Evolutionary conservation across 2,329 filamentous ascomycete species (phyloP).

Genomic region (Monosporascus cannonballus): DNA sequence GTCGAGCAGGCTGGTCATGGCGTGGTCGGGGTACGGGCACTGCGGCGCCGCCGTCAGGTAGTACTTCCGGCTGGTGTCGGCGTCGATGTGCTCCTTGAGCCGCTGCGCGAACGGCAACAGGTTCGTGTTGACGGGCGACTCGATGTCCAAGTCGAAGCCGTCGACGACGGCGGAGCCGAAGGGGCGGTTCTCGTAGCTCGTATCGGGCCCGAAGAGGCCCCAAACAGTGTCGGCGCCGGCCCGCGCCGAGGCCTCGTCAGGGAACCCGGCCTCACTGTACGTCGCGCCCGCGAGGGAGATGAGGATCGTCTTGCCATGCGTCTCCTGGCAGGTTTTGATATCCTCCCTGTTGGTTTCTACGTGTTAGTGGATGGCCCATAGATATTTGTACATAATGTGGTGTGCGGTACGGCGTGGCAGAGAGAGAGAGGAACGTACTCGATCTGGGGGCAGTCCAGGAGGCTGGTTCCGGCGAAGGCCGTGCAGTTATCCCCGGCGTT

Average conservation of each 20-base stretch:
- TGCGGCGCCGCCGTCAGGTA: constrained; percentile 62
- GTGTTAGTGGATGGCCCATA: constrained; percentile 1
- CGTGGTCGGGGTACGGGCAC: constrained; percentile 59
- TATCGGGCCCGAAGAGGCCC: constrained; percentile 61
- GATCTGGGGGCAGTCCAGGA: constrained; percentile 58
- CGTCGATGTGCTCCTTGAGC: constrained; percentile 50
- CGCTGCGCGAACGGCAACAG: constrained; percentile 54
- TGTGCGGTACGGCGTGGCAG: constrained; percentile 1
- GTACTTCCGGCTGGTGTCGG: constrained; percentile 43
- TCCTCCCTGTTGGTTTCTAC: constrained; percentile 30
- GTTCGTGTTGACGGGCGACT: constrained; percentile 48
- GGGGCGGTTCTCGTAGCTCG: constrained; percentile 48
- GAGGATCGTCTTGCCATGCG: constrained; percentile 62
- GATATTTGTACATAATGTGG: not conserved
- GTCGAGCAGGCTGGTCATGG: constrained; percentile 51
- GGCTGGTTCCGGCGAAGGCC: constrained; percentile 48
- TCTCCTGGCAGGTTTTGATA: constrained; percentile 54
- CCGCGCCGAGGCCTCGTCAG: constrained; percentile 42
- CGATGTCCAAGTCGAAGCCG: constrained; percentile 74
- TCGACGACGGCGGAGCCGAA: constrained; percentile 62
- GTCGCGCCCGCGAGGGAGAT: constrained; percentile 67
- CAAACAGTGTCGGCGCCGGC: constrained; percentile 58
- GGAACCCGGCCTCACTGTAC: constrained; percentile 63
- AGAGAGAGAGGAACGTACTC: constrained; percentile 38
- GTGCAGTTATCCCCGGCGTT: constrained; percentile 58